phyloP scores from a whole-genome alignment of 2,329 filamentous ascomycete genomes.

The Orbilia javanica region DNA sequence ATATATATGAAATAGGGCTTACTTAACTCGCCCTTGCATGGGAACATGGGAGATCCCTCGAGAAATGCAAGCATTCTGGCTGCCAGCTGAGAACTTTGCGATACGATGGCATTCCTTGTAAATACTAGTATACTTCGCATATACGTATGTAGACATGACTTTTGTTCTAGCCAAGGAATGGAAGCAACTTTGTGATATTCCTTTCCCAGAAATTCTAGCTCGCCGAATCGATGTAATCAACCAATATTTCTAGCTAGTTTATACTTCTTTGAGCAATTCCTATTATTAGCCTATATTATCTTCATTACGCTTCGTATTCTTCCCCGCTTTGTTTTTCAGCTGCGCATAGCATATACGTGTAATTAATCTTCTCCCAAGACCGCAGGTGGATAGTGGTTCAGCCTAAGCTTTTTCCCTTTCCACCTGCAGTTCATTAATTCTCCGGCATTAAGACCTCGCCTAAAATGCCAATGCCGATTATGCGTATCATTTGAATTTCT shows the following conservation, averaged over 20 bases:
- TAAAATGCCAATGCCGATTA: slow-evolving; percentile 29
- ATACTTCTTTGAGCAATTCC: background rate
- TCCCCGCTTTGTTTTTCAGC: background rate
- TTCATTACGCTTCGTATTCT: background rate
- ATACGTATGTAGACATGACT: background rate
- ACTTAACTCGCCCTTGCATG: background rate
- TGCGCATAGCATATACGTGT: background rate
- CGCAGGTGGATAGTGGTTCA: background rate
- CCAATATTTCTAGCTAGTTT: background rate
- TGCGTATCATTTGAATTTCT: background rate
- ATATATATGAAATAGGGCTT: background rate
- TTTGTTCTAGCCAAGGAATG: background rate
- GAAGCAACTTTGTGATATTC: background rate
- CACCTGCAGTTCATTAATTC: slow-evolving; percentile 21
- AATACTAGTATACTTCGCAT: too few species aligned
- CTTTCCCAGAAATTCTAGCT: background rate
- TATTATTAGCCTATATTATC: background rate
- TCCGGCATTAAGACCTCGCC: slow-evolving; percentile 16
- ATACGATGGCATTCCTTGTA: background rate
- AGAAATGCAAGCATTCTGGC: background rate
- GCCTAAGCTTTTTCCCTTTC: background rate
- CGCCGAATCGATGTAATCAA: background rate
- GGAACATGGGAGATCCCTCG: background rate
- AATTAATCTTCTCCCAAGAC: background rate
- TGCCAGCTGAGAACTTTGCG: background rate